Percentiles rank a stretch among this genome's conserved stretches.
These are phyloP conservation scores for Calycina herbarum DNA, from an alignment of 2,329 filamentous ascomycete species.

Conservation along the genomic window DNA sequence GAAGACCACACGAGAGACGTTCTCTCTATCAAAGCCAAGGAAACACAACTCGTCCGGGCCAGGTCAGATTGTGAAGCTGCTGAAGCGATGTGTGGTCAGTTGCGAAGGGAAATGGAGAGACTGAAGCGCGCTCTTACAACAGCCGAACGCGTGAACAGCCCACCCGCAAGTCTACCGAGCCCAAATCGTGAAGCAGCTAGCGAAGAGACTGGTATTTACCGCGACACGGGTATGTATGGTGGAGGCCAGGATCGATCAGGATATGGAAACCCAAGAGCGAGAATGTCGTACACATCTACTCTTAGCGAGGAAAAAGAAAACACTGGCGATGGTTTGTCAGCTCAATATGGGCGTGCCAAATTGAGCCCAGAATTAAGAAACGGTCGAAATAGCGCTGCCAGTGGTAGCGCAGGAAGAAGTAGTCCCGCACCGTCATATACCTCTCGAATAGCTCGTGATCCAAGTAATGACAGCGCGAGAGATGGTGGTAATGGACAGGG, in stretches of 20 bases:
- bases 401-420: slow-evolving; percentile 36
- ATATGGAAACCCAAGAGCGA: slow-evolving; percentile 26
- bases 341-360: slow-evolving; percentile 35
- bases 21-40: slow-evolving; percentile 95
- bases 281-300: slow-evolving; percentile 62
- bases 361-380: slow-evolving; percentile 37
- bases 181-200: slow-evolving; percentile 48
- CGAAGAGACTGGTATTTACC: slow-evolving; percentile 62
- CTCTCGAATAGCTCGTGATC: slow-evolving; percentile 35
- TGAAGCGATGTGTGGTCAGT: slow-evolving; percentile 79
- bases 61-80: slow-evolving; percentile 86
- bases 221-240: slow-evolving; percentile 45
- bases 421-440: slow-evolving; percentile 33
- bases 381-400: slow-evolving; percentile 35
- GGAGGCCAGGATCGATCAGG: slow-evolving; percentile 29
- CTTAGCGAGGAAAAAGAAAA: slow-evolving; percentile 79
- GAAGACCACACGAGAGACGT: slow-evolving; percentile 97
- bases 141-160: slow-evolving; percentile 52
- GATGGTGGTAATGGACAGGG: slow-evolving; percentile 48
- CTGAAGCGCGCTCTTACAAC: slow-evolving; percentile 81
- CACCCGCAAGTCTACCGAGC: slow-evolving; percentile 37
- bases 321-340: slow-evolving; percentile 44
- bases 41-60: slow-evolving; percentile 92
- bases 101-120: slow-evolving; percentile 85
- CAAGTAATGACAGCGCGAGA: slow-evolving; percentile 33